Evolutionary conservation across 371 early-diverging fungal genomes (phyloP), one percentile per base, ranked within the genome.

Genomic region (Dichotomocladium elegans): DNA sequence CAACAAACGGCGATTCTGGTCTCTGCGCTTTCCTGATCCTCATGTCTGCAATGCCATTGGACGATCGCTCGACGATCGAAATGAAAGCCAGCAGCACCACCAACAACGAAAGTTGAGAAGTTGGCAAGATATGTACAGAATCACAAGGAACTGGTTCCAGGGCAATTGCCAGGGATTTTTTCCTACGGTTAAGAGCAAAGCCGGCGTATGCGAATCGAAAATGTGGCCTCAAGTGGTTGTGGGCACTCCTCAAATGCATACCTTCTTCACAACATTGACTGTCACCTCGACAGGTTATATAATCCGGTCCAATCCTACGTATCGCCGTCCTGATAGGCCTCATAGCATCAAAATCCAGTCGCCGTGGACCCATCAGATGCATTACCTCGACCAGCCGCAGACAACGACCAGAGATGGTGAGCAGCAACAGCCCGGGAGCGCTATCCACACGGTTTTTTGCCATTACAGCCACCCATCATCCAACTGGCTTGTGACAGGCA

Each of bases 51-150:
- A 57, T 27, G 29, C 26, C 25, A 53, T 61, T 28, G 53, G 10
- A 9, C 62, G 47, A 10, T n/a, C 22, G 3, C n/a, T n/a, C 48
- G 12, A 9, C 49, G 49, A 14, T 22, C 21, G 25, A 6, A 35
- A 34, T 28, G 24, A 34, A 35, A 59, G 12, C n/a, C 30, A 29
- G 3, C 37, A 55, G 5, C 31, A 47, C 44, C n/a, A n/a, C n/a
- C n/a, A n/a, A n/a, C n/a, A n/a, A n/a, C 7, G 6, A 10, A 44
- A 44, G 40, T n/a, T n/a, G n/a, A 37, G 45, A n/a, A 54, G 51
- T 10, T 80, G 81, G 81, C 74, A 72, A 44, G 77, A 74, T 40
- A 66, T 80, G 57, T 82, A 82, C 42, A 66, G 77, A 12, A 63
- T 72, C 41, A 78, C 74, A 2, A 58, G 60, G n/a, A 79, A 80